These are phyloP conservation scores for Cystofilobasidium ferigula DNA, from an alignment of 768 basidiomycete genomes.

Conservation along the genomic window DNA sequence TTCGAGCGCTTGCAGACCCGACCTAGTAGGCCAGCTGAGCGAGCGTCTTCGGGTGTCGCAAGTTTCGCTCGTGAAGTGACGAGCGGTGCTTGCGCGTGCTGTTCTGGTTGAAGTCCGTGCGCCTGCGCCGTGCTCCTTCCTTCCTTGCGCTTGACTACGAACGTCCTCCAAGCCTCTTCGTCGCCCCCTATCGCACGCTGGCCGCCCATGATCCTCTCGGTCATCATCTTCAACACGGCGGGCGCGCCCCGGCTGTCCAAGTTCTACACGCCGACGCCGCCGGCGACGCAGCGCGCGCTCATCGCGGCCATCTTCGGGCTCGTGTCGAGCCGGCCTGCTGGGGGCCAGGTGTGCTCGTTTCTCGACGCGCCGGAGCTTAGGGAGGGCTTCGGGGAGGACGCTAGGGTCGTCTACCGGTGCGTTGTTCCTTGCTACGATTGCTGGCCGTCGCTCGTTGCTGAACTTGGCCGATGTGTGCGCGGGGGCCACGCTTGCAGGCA, in stretches of 20 bases:
- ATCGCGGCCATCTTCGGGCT: conserved; percentile 84
- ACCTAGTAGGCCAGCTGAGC: too few relatives aligned
- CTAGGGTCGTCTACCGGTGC: conserved; percentile 26
- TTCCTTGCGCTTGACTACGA: too few relatives aligned
- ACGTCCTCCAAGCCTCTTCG: too few relatives aligned
- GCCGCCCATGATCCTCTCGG: conserved; percentile 24
- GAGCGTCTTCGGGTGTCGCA: too few relatives aligned
- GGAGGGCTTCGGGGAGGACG: conserved; percentile 21
- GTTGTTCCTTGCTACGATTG: background rate
- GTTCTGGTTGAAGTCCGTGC: too few relatives aligned
- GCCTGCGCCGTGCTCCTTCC: too few relatives aligned
- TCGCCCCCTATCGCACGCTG: too few relatives aligned
- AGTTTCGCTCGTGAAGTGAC: too few relatives aligned
- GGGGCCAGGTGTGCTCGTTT: conserved; percentile 70
- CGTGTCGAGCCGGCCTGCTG: conserved; percentile 65
- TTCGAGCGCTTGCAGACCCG: too few relatives aligned
- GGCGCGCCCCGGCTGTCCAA: conserved; percentile 39
- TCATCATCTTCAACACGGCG: conserved; percentile 24
- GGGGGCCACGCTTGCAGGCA: conserved; percentile 23
- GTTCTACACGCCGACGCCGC: conserved; percentile 38
- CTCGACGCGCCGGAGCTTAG: conserved; percentile 53
- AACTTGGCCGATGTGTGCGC: too few relatives aligned
- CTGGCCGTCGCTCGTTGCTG: background rate
- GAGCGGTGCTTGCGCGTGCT: too few relatives aligned
- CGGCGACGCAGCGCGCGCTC: conserved; percentile 40